These are phyloP conservation scores for Lentinula sp. DNA, from an alignment of 768 basidiomycete genomes.

Conservation along the genomic window DNA sequence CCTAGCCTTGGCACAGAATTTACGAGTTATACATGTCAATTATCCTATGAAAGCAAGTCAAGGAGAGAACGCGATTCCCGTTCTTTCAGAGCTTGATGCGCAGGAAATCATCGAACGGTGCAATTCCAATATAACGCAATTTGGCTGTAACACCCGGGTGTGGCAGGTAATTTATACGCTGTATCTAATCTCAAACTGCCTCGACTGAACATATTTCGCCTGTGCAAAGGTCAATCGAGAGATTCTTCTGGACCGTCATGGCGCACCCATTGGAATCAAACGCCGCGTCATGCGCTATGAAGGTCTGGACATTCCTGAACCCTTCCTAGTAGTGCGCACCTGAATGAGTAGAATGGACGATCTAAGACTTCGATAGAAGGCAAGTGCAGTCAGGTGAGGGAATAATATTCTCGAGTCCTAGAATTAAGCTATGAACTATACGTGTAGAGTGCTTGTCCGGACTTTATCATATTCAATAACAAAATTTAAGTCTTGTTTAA, in stretches of 20 bases:
- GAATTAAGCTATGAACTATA: not conserved
- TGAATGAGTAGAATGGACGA: not conserved
- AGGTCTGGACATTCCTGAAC: conserved; percentile 4
- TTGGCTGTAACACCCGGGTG: conserved; percentile 6
- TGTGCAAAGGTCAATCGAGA: not conserved
- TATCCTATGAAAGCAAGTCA: conserved; percentile 1
- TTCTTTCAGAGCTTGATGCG: not conserved
- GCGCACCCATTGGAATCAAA: not conserved
- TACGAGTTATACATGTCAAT: not conserved
- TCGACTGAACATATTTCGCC: not conserved
- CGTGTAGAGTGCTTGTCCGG: too few species aligned
- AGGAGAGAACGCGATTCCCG: not conserved
- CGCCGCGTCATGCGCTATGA: conserved; percentile 1
- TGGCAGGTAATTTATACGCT: not conserved
- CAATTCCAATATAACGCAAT: not conserved
- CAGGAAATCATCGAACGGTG: conserved; percentile 1
- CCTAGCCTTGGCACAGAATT: not conserved
- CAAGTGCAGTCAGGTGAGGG: too few species aligned
- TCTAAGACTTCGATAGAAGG: too few species aligned
- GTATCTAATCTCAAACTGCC: not conserved
- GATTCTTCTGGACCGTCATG: not conserved
- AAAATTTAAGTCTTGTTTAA: too few species aligned
- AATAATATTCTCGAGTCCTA: not conserved
- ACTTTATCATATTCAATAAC: too few species aligned
- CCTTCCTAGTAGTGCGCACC: conserved; percentile 4